These are phyloP conservation scores for Diospyros kaki DNA, from an alignment of 148 eudicot genomes.

Conservation along the genomic window DNA sequence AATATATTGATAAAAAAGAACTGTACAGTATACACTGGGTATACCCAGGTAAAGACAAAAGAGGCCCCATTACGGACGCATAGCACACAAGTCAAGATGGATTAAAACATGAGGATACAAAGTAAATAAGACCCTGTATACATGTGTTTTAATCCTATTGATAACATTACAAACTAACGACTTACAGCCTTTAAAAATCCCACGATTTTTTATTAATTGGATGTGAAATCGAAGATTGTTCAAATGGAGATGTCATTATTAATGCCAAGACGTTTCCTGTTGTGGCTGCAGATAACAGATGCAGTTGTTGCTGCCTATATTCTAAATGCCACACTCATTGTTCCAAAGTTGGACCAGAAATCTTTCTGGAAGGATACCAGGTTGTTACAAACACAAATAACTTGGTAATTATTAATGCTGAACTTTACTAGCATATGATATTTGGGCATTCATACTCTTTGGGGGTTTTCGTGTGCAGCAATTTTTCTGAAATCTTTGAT, in stretches of 20 bases:
- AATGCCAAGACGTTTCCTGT: constrained; percentile 8
- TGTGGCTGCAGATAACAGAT: constrained; percentile 65
- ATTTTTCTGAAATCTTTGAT: constrained; percentile 73
- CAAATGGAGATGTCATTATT: background rate
- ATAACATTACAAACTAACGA: too few species aligned
- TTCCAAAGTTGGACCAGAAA: constrained; percentile 71
- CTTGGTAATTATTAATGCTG: constrained; percentile 5
- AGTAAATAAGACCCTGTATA: too few species aligned
- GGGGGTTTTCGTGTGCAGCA: constrained; percentile 39
- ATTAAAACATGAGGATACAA: too few species aligned
- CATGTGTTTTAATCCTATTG: too few species aligned
- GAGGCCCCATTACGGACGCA: too few species aligned
- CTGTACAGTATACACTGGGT: too few species aligned
- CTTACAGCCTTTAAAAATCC: too few species aligned
- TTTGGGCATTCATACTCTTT: background rate
- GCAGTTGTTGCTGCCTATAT: constrained; percentile 81
- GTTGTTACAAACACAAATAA: constrained; percentile 25
- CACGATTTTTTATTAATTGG: too few species aligned
- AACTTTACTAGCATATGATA: background rate
- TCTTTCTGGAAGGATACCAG: constrained; percentile 90
- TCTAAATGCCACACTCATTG: constrained; percentile 76
- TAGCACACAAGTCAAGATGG: too few species aligned
- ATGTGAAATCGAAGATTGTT: background rate
- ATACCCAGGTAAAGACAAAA: too few species aligned
- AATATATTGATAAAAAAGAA: too few species aligned